Conservation (phyloP, 805 yeast species). For the Saitoella complicata region DNA sequence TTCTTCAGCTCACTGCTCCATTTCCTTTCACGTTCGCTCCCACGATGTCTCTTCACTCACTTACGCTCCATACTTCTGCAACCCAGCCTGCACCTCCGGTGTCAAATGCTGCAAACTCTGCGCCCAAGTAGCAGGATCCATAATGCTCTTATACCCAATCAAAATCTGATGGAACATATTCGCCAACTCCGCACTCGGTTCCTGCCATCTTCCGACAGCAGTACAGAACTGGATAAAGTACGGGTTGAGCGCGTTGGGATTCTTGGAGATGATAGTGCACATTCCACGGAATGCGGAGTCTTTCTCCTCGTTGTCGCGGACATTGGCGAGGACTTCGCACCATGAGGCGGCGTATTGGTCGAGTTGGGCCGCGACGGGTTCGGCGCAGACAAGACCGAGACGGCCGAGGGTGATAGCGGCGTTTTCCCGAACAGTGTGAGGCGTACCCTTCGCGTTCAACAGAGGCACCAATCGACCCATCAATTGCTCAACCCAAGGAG, state of each 20-base stretch:
- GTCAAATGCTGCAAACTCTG: too few species aligned
- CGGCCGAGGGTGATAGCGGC: constrained; percentile 83
- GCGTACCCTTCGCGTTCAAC: constrained; percentile 23
- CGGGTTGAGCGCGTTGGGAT: constrained; percentile 46
- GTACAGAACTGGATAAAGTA: constrained; percentile 38
- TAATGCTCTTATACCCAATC: too few species aligned
- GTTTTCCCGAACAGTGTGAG: constrained; percentile 58
- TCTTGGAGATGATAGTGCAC: constrained; percentile 45
- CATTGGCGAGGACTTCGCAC: constrained; percentile 50
- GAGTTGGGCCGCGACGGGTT: constrained; percentile 41
- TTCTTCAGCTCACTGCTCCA: too few species aligned
- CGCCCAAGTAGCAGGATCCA: too few species aligned
- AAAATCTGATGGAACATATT: constrained; percentile 13
- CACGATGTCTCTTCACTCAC: too few species aligned
- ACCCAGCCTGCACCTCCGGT: too few species aligned
- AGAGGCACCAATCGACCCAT: constrained; percentile 43
- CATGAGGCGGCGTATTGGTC: constrained; percentile 45
- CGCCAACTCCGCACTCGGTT: constrained; percentile 19
- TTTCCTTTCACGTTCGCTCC: too few species aligned
- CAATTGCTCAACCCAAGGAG: constrained; percentile 38
- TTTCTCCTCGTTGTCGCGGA: constrained; percentile 75
- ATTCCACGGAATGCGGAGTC: constrained; percentile 77
- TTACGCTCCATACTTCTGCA: too few species aligned
- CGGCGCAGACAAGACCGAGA: constrained; percentile 50
- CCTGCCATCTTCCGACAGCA: constrained; percentile 31